phyloP scores from a whole-genome alignment of 352 stramenopile genomes.

The Globisporangium sylvaticum region DNA sequence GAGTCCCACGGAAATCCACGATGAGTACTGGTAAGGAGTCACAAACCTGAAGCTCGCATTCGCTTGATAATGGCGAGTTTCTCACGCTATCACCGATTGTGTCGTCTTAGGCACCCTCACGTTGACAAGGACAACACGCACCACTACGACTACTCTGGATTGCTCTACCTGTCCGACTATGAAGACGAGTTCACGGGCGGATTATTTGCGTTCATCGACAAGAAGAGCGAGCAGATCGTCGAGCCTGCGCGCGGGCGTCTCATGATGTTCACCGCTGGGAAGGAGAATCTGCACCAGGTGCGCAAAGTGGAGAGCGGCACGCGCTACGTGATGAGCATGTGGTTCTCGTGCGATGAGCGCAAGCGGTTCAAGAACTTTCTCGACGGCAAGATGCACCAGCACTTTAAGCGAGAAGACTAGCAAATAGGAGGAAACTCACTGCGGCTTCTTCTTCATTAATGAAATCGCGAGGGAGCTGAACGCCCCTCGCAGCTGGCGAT shows the following conservation, averaged over 20 bases:
- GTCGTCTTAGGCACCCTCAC: conserved; percentile 63
- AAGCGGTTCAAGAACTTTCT: conserved; percentile 89
- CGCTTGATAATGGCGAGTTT: neutral
- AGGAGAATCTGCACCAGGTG: conserved; percentile 88
- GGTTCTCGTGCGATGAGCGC: conserved; percentile 89
- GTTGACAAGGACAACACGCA: conserved; percentile 92
- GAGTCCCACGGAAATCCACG: conserved; percentile 76
- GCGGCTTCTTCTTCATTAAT: conserved; percentile 21
- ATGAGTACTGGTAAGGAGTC: conserved; percentile 85
- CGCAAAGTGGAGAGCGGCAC: conserved; percentile 67
- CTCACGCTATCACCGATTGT: neutral
- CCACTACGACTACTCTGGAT: conserved; percentile 92
- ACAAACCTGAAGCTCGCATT: neutral
- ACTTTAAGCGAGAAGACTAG: conserved; percentile 52
- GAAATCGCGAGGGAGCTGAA: conserved; percentile 47
- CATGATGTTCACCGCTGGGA: conserved; percentile 88
- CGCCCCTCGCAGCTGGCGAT: conserved; percentile 42
- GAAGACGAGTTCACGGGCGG: conserved; percentile 86
- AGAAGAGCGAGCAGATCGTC: conserved; percentile 62
- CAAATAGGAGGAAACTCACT: conserved; percentile 8
- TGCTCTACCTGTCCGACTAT: conserved; percentile 86
- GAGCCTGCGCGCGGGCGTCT: conserved; percentile 72
- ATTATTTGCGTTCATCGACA: conserved; percentile 88
- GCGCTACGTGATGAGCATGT: conserved; percentile 90
- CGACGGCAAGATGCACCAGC: conserved; percentile 80